Conservation (phyloP, 345 rosid species). For the Kandelia obovata region DNA sequence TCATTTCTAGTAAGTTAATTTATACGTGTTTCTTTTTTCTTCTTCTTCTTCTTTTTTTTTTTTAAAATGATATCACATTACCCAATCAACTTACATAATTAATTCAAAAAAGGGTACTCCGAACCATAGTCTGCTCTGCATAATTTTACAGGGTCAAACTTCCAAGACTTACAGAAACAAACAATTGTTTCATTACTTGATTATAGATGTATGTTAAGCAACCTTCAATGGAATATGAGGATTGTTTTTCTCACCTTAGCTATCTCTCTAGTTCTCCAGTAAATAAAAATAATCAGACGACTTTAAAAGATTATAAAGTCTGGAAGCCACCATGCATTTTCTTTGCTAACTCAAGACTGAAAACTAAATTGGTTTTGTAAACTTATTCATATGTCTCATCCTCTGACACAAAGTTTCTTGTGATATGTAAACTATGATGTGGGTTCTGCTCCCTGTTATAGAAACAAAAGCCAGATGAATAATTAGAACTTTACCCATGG, state of each 20-base stretch:
- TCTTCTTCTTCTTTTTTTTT: too few relatives aligned
- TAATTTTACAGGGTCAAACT: background rate
- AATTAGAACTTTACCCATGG: slow-evolving; percentile 31
- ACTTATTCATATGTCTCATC: background rate
- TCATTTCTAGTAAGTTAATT: too few relatives aligned
- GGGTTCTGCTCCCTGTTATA: background rate
- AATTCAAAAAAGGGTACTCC: too few relatives aligned
- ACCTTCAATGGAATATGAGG: background rate
- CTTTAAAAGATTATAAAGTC: background rate
- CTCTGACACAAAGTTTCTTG: background rate
- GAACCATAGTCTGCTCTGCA: too few relatives aligned
- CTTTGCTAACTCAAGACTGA: background rate
- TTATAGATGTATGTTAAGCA: background rate
- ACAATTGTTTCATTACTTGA: background rate
- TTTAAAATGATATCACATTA: too few relatives aligned
- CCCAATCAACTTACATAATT: too few relatives aligned
- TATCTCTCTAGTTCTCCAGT: background rate
- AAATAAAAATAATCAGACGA: background rate
- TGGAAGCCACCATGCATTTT: background rate
- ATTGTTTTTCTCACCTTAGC: too few relatives aligned
- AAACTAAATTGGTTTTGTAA: background rate
- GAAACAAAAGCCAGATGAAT: background rate
- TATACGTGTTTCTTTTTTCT: too few relatives aligned
- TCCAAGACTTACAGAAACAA: too few relatives aligned
- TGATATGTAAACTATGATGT: background rate